Evolutionary conservation across 495 filamentous ascomycete genomes (phyloP), one percentile per base, ranked within the genome.

Genomic region (Sphaerosporella brunnea): DNA sequence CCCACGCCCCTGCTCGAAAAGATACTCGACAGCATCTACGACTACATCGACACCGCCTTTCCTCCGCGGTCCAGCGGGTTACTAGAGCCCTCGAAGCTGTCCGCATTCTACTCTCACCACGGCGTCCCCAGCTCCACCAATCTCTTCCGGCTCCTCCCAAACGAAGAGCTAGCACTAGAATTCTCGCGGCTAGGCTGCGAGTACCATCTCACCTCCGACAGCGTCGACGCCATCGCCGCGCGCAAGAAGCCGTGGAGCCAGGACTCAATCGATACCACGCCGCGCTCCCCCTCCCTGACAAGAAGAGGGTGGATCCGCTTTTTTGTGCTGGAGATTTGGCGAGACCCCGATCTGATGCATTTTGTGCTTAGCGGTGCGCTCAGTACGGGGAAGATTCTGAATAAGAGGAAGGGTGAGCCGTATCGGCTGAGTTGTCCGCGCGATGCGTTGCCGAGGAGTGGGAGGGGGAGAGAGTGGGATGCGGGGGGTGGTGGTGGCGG

Each of bases 31-130:
- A 35, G n/a, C 19, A 9, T 51, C 1, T 51, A 46, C 10, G 41
- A 51, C 23, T 51, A 51, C 38, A 46, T 51, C 40, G 49, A 51
- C 25, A 37, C 23, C 7, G 23, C 49, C 16, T 51, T 36, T 30
- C 28, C 21, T 21, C 49, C 49, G 15, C 42, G 36, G 18, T 20
- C 35, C 16, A 51, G 41, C 10, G 25, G 30, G 4, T 23, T 45
- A 11, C 35, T 48, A 11, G 46, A 36, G 18, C 20, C 35, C 13
- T 16, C 34, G 2, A 21, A 41, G 21, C 35, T 26, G 10, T 35
- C 32, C 4, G 35, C 32, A 10, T 23, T 16, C 19, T 48, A 43
- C 25, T 21, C 20, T 11, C 9, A 19, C 34, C 5, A 36, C 18
- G 28, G 28, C 15, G 32, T 36, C 2, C n/a, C 35, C 11, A 4